Evolutionary conservation across 306 rosid species (phyloP).

Genomic region (Gastrolobium villosum): DNA sequence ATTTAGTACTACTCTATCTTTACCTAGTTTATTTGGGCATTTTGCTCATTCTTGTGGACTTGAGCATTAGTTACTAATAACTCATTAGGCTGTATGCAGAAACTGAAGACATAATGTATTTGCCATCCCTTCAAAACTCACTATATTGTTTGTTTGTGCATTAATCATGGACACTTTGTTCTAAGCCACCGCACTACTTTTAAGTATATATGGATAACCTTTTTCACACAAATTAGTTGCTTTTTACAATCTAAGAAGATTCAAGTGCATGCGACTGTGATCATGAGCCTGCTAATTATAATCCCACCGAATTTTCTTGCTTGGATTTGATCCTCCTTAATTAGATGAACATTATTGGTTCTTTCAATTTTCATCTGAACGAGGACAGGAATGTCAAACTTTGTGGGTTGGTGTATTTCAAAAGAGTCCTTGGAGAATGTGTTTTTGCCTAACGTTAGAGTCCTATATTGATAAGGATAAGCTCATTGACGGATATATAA

Average conservation of each 20-base stretch:
- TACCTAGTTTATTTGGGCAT: neutral
- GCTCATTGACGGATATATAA: too few relatives aligned
- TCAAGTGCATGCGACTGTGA: conserved; percentile 23
- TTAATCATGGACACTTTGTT: conserved; percentile 25
- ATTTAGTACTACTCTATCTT: neutral
- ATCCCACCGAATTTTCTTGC: neutral
- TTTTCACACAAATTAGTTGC: conserved; percentile 8
- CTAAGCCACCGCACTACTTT: neutral
- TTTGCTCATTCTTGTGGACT: neutral
- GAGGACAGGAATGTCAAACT: neutral
- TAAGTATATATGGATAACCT: too few relatives aligned
- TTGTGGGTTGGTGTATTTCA: too few relatives aligned
- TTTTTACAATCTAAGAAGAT: neutral
- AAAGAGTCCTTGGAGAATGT: too few relatives aligned
- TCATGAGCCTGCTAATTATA: neutral
- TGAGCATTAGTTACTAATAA: neutral
- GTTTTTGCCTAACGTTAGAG: too few relatives aligned
- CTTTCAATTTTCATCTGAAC: neutral
- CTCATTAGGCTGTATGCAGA: neutral
- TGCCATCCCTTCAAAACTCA: conserved; percentile 23
- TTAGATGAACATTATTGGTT: conserved; percentile 12
- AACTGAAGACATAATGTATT: neutral
- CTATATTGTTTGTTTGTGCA: neutral
- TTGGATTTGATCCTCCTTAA: neutral
- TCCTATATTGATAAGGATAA: too few relatives aligned